Base-by-base conservation (phyloP, 345 rosid species). In the Corymbia maculata region DNA sequence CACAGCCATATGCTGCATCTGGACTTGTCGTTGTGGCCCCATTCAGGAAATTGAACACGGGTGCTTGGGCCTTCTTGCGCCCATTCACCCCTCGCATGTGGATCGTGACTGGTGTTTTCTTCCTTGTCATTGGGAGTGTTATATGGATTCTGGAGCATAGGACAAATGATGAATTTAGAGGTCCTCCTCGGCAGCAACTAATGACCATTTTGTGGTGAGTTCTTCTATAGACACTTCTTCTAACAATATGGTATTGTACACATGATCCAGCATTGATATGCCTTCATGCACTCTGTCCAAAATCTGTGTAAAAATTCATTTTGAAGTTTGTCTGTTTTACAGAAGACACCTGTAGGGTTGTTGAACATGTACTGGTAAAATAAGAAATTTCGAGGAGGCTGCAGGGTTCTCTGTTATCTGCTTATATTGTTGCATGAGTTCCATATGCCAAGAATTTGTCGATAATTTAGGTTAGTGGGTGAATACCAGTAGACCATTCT, bases 91-190 rank as follows among this genome's bases (percentile, higher is more conserved):
- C 91, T 10, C 92, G 52, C 51, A 93, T 96, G 98, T 98, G 99
- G 99, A 91, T 90, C 26, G 94, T 96, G 88, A 96, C 97, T 8
- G 92, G 90, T 89, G 90, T 91, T 80, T 96, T 93, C 90, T 98
- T 98, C 91, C 88, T 98, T 30, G 89, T 90, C 91, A 91, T 98
- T 13, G 99, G 99, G 36, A 86, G 95, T 85, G 98, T 98, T 79
- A 96, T 98, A 57, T 98, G 99, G 99, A 92, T 94, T 92, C 92
- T 98, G 89, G 99, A 98, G 91, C 99, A 98, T 89, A 90, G 99
- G 92, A 92, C 92, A 85, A 98, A 98, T 47, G 99, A 98, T 79
- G 98, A 98, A 52, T 98, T 98, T 93, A 92, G 99, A 88, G 99
- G 99, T 51, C 92, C 99, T 14, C 99, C 99, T 42, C 94, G 91